Percentiles rank a stretch among this genome's conserved stretches.
These are phyloP conservation scores for Nyssa sinensis DNA, from an alignment of 148 eudicot species.

Conservation along the genomic window DNA sequence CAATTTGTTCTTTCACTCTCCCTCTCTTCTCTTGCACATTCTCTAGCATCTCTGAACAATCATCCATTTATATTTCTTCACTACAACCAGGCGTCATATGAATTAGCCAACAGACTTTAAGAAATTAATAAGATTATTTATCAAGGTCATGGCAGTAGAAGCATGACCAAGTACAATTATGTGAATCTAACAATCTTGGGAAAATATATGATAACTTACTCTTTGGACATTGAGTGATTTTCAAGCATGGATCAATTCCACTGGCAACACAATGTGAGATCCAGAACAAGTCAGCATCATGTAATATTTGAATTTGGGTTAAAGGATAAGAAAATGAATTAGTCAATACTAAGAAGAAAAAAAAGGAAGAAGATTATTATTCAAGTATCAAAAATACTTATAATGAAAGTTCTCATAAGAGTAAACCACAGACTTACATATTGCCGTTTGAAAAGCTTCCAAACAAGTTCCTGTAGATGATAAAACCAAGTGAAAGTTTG, in stretches of 20 bases:
- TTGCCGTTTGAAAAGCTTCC: conserved; percentile 11
- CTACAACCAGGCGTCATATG: too few relatives aligned
- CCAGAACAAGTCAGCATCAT: neutral
- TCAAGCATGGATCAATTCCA: conserved; percentile 21
- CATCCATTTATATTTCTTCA: too few relatives aligned
- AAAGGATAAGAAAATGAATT: neutral
- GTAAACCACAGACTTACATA: too few relatives aligned
- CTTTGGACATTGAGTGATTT: neutral
- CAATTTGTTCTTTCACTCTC: too few relatives aligned
- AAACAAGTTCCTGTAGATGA: conserved; percentile 25
- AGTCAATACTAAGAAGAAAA: neutral
- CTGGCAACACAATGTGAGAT: conserved; percentile 5
- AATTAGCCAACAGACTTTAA: too few relatives aligned
- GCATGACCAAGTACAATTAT: too few relatives aligned
- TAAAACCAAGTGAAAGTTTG: neutral
- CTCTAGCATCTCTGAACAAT: too few relatives aligned
- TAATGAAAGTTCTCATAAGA: too few relatives aligned
- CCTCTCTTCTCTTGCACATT: too few relatives aligned
- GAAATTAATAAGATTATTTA: too few relatives aligned
- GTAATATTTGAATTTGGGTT: neutral
- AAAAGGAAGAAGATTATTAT: neutral
- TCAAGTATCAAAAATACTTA: neutral
- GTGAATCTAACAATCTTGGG: too few relatives aligned
- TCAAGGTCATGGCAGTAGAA: too few relatives aligned
- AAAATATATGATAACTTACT: conserved; percentile 13